Percentiles rank a stretch among this genome's conserved stretches.
Conservation (phyloP, 208 protist genomes). For the Acanthamoeba healyi region DNA sequence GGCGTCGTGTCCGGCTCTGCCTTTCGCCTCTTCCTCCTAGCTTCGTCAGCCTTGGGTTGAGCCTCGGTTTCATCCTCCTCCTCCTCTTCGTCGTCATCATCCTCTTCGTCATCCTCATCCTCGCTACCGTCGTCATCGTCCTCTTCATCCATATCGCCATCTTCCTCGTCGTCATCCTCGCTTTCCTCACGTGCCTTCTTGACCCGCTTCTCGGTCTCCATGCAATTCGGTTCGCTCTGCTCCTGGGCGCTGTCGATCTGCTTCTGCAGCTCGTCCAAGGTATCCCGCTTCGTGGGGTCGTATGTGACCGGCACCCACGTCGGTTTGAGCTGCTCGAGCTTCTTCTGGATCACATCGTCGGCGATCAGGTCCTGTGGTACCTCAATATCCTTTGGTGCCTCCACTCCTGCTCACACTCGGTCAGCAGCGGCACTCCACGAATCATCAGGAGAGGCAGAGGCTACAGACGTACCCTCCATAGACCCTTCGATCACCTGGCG, state of each 20-base stretch:
- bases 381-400: constrained; percentile 27
- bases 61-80: not conserved
- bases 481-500: not conserved
- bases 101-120: not conserved
- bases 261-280: not conserved
- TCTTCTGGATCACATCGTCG: constrained; percentile 16
- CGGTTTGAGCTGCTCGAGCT: not conserved
- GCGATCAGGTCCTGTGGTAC: constrained; percentile 15
- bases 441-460: too few relatives aligned
- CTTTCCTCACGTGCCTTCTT: not conserved
- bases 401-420: not conserved
- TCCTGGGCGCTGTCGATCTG: not conserved
- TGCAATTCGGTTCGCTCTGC: not conserved
- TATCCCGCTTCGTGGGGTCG: not conserved
- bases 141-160: not conserved
- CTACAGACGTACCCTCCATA: constrained; percentile 32
- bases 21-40: not conserved
- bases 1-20: constrained; percentile 5
- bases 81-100: not conserved
- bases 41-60: not conserved
- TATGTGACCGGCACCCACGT: not conserved
- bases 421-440: too few relatives aligned
- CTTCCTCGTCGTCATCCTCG: not conserved
- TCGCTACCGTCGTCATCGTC: not conserved
- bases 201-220: not conserved